phyloP scores from a whole-genome alignment of 2,329 filamentous ascomycete genomes.

The Pseudocercospora fijiensis region DNA sequence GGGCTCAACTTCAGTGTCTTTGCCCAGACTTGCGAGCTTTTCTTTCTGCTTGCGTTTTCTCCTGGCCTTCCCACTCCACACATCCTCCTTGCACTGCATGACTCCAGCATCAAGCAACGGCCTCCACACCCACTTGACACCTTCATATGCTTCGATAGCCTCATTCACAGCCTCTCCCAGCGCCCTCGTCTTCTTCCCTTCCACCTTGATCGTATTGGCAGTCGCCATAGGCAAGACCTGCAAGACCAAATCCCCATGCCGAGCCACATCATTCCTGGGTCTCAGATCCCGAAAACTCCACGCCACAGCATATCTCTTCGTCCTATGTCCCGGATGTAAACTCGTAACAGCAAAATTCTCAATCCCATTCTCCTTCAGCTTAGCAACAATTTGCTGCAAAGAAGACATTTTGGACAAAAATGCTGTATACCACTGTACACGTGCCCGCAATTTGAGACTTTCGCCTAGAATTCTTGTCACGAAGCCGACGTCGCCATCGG shows the following conservation, averaged over 20 bases:
- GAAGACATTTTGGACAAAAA: constrained; percentile 84
- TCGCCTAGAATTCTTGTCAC: constrained; percentile 69
- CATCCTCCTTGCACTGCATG: constrained; percentile 66
- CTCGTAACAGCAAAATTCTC: constrained; percentile 80
- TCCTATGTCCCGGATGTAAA: constrained; percentile 74
- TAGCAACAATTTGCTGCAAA: constrained; percentile 59
- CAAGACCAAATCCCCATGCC: constrained; percentile 33
- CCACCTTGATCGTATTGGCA: constrained; percentile 46
- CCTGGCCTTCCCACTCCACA: constrained; percentile 75
- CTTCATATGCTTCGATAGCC: constrained; percentile 56
- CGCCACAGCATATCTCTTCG: constrained; percentile 79
- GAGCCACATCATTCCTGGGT: constrained; percentile 52
- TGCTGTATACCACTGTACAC: constrained; percentile 82
- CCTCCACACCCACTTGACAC: constrained; percentile 65
- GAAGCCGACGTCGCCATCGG: constrained; percentile 75
- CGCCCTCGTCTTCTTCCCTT: constrained; percentile 32
- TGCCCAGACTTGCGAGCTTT: constrained; percentile 35
- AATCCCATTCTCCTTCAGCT: constrained; percentile 58
- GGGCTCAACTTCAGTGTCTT: neutral
- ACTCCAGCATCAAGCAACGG: constrained; percentile 54
- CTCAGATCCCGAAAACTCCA: constrained; percentile 77
- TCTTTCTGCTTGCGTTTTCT: constrained; percentile 51
- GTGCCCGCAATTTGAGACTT: constrained; percentile 58
- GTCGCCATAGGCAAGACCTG: constrained; percentile 49
- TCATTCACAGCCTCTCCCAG: constrained; percentile 44